Base-by-base conservation (phyloP, 257 asterid genomes). In the Mentha longifolia region DNA sequence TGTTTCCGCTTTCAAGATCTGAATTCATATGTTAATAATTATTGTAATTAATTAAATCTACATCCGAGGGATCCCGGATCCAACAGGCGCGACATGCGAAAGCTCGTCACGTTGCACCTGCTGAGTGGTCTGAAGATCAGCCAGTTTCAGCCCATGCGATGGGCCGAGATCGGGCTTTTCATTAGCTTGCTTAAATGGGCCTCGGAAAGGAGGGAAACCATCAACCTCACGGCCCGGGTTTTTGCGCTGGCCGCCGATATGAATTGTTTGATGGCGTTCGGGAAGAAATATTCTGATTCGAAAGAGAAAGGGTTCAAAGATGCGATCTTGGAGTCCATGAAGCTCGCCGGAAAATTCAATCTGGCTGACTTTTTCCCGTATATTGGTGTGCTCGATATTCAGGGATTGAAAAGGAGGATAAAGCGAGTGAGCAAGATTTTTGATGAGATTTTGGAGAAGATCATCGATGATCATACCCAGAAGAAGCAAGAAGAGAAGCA, bases 381-480 rank as follows among this genome's bases (percentile, higher is more conserved):
- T 1, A n/a, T 84, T 1, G 80, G 82, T 9, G 52, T 4, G 33
- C 80, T 84, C 41, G 88, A 84, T 71, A 62, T 84, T 10, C 86
- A 84, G 28, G 77, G 88, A 2, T 10, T 79, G 35, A 46, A 58
- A 4, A 14, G 71, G 1, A 67, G 55, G 61, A 42, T 76, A 73
- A 81, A 78, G 77, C 20, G 20, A 0, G 1, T 76, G 17, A 51
- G 75, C 28, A 74, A 47, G 45, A 41, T 76, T 16, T 78, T 73
- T 3, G 82, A 84, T n/a, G 61, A 52, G 28, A 50, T 81, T 37
- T 5, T 81, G 42, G 82, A 81, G 62, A 76, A 49, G 55, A 78
- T 81, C 0, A 84, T 84, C 4, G 77, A 81, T 4, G 86, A 84
- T 0, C 88, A 81, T 65, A 65, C 50, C 0, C 28, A 22, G 25